Percentiles rank a stretch among this genome's conserved stretches.
Conservation (phyloP, 495 filamentous ascomycete species). For the Xylaria castorea region DNA sequence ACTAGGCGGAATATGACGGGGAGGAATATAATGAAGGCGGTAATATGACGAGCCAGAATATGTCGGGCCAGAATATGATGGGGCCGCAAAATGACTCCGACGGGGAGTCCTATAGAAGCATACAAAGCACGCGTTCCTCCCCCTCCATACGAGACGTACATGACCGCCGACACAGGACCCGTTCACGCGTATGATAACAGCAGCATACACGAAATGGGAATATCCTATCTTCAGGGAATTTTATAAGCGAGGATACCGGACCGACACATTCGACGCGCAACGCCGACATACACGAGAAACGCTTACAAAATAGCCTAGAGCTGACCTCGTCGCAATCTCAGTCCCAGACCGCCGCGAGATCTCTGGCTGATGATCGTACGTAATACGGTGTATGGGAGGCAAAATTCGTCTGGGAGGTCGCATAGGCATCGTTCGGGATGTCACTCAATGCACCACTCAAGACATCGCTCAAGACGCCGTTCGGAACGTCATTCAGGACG, state of each 20-base stretch:
- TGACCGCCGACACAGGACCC: neutral
- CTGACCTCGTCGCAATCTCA: no score
- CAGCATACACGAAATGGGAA: neutral
- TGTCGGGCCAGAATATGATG: neutral
- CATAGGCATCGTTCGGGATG: neutral
- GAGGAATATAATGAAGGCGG: no score
- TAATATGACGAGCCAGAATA: no score
- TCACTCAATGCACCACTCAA: neutral
- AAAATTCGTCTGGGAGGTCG: neutral
- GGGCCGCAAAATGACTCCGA: neutral
- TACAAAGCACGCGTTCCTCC: neutral
- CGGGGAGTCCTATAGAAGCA: neutral
- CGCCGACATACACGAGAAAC: neutral
- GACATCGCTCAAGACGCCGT: neutral
- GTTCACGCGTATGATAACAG: neutral
- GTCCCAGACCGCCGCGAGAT: no score
- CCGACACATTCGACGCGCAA: neutral
- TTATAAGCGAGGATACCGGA: neutral
- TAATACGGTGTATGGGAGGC: neutral
- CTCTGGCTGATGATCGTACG: neutral
- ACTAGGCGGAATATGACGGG: neutral
- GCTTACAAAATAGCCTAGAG: neutral
- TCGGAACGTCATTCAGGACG: neutral
- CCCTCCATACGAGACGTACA: neutral
- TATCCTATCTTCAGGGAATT: neutral